phyloP scores from a whole-genome alignment of 1,139 yeast genomes.

The Pichia sp. region DNA sequence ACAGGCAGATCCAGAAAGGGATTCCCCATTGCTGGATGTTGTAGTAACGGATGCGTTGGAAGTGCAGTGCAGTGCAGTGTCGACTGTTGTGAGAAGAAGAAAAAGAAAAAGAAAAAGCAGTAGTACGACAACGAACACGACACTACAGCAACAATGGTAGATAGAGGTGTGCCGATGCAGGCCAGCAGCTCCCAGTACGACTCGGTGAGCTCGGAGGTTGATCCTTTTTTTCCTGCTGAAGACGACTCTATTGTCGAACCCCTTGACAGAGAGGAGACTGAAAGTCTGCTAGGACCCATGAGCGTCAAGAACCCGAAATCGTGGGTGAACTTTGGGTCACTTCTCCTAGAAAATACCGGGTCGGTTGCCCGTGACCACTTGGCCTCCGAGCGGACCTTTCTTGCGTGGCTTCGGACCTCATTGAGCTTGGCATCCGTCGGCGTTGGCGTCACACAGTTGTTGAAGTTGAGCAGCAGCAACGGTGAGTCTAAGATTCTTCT shows the following conservation, averaged over 20 bases:
- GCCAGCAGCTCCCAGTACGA: neutral
- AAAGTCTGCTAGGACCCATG: constrained; percentile 10
- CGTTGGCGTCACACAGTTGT: constrained; percentile 51
- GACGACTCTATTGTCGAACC: neutral
- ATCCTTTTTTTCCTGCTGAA: constrained; percentile 6
- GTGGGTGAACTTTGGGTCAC: constrained; percentile 31
- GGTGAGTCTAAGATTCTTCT: neutral
- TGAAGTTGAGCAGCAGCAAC: constrained; percentile 34
- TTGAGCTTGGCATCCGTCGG: constrained; percentile 54
- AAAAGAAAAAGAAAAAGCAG: neutral
- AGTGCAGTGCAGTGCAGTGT: too few species aligned
- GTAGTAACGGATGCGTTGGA: too few species aligned
- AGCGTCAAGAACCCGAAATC: constrained; percentile 22
- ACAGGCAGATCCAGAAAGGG: neutral
- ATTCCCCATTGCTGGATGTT: too few species aligned
- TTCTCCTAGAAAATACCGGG: constrained; percentile 43
- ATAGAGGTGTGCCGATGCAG: neutral
- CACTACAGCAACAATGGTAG: neutral
- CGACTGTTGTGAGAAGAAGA: neutral
- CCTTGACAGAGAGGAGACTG: constrained; percentile 8
- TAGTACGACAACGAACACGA: too few species aligned
- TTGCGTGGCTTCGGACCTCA: constrained; percentile 39
- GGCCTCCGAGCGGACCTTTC: constrained; percentile 35
- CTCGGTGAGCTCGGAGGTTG: constrained; percentile 1
- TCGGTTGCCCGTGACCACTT: constrained; percentile 48